Conservation (phyloP, 2,329 filamentous ascomycete genomes). For the Pestalotiopsis sp. region DNA sequence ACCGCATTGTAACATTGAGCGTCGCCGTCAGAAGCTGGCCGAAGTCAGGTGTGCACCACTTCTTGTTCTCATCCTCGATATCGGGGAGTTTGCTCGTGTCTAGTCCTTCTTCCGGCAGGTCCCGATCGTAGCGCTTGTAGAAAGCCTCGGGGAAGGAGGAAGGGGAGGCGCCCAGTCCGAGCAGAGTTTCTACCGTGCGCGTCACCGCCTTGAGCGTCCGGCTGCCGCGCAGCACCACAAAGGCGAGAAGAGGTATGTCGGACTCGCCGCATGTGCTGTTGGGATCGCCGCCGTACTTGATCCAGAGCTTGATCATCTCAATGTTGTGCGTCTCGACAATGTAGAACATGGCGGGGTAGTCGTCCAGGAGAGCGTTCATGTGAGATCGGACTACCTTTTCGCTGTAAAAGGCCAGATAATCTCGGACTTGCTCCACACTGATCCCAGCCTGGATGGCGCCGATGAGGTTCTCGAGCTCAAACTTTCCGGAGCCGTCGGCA, state of each 20-base stretch:
- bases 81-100: conserved; percentile 14
- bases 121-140: conserved; percentile 17
- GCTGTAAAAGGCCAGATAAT: conserved; percentile 16
- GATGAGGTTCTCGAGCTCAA: not conserved
- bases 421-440: not conserved
- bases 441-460: conserved; percentile 9
- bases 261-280: conserved; percentile 19
- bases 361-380: conserved; percentile 20
- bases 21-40: conserved; percentile 11
- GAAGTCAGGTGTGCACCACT: conserved; percentile 19
- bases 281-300: conserved; percentile 23
- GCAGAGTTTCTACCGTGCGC: conserved; percentile 16
- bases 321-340: conserved; percentile 21
- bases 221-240: conserved; percentile 19
- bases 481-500: not conserved
- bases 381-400: not conserved
- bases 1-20: conserved; percentile 25
- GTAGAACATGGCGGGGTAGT: conserved; percentile 25
- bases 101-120: conserved; percentile 18
- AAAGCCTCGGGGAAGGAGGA: conserved; percentile 19
- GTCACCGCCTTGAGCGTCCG: conserved; percentile 15
- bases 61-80: conserved; percentile 8
- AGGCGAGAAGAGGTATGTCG: conserved; percentile 21
- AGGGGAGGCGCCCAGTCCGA: conserved; percentile 21
- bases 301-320: conserved; percentile 21